Percentiles rank a stretch among this genome's conserved stretches.
These are phyloP conservation scores for Mycosarcoma maydis DNA, from an alignment of 1,284 basidiomycete genomes.

Conservation along the genomic window DNA sequence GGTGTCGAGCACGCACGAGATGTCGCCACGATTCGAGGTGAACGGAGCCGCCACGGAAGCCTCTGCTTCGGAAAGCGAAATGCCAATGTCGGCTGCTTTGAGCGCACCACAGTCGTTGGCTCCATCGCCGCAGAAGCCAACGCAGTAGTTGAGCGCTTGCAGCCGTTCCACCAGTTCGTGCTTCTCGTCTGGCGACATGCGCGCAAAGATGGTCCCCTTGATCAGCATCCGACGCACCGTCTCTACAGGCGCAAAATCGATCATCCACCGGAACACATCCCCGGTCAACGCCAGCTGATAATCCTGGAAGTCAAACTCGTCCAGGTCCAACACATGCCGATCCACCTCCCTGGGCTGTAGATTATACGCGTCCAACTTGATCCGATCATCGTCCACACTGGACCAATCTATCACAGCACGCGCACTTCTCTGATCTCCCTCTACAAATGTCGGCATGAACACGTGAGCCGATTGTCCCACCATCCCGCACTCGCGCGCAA, in stretches of 20 bases:
- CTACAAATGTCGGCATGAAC: conserved; percentile 84
- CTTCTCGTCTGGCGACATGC: conserved; percentile 99
- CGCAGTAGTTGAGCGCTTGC: conserved; percentile 91
- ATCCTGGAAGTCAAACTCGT: conserved; percentile 73
- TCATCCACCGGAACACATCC: conserved; percentile 99
- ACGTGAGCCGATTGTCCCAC: conserved; percentile 89
- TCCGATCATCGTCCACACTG: conserved; percentile 85
- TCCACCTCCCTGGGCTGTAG: conserved; percentile 72
- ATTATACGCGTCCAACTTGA: conserved; percentile 85
- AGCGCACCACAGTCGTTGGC: conserved; percentile 98
- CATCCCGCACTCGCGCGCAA: conserved; percentile 92
- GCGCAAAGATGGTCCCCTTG: conserved; percentile 93
- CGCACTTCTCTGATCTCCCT: conserved; percentile 74
- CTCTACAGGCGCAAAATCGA: conserved; percentile 92
- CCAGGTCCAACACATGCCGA: conserved; percentile 57
- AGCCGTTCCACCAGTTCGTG: conserved; percentile 96
- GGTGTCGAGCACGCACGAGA: conserved; percentile 93
- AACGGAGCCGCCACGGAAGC: conserved; percentile 99
- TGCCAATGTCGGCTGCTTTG: conserved; percentile 97
- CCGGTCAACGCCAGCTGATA: conserved; percentile 93
- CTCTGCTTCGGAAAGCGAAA: conserved; percentile 96
- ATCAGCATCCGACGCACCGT: conserved; percentile 77
- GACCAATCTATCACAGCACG: conserved; percentile 85
- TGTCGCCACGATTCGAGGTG: conserved; percentile 91
- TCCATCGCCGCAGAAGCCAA: conserved; percentile 98